Evolutionary conservation across 2,329 filamentous ascomycete genomes (phyloP).

Genomic region (Gaeumannomyces sp.): DNA sequence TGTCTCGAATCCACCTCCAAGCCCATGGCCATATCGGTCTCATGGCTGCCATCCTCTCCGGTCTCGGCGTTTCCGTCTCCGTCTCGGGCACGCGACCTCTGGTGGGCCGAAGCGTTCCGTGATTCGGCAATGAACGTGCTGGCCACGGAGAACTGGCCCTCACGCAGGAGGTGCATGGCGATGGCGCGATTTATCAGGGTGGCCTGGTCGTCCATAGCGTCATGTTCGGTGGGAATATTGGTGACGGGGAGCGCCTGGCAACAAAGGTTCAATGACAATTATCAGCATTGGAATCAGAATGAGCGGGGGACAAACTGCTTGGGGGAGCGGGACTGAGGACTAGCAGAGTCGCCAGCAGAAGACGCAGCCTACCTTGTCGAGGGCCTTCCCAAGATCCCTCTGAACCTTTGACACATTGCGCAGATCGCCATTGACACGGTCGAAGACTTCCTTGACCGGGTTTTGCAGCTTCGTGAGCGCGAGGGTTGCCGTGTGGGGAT

Average conservation of each 20-base stretch:
- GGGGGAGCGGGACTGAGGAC: not conserved
- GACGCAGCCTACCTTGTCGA: constrained; percentile 61
- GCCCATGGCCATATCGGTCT: not conserved
- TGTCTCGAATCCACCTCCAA: constrained; percentile 8
- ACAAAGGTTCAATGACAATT: constrained; percentile 11
- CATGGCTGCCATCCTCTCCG: not conserved
- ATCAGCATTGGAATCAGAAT: not conserved
- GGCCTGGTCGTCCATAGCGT: constrained; percentile 70
- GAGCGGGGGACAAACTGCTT: not conserved
- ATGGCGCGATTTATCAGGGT: constrained; percentile 86
- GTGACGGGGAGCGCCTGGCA: constrained; percentile 36
- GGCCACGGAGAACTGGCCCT: constrained; percentile 87
- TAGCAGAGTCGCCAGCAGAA: constrained; percentile 14
- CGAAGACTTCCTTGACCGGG: constrained; percentile 74
- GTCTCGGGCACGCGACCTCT: not conserved
- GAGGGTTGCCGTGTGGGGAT: constrained; percentile 64
- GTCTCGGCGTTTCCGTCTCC: not conserved
- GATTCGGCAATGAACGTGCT: constrained; percentile 76
- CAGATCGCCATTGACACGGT: constrained; percentile 71
- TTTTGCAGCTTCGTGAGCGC: constrained; percentile 81
- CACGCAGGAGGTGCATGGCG: constrained; percentile 90
- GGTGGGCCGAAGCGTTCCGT: constrained; percentile 23
- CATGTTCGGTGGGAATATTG: constrained; percentile 70
- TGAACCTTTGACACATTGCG: constrained; percentile 79
- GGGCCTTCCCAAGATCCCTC: constrained; percentile 74